phyloP scores from a whole-genome alignment of 75 land plant species.

The Selaginella moellendorffii region DNA sequence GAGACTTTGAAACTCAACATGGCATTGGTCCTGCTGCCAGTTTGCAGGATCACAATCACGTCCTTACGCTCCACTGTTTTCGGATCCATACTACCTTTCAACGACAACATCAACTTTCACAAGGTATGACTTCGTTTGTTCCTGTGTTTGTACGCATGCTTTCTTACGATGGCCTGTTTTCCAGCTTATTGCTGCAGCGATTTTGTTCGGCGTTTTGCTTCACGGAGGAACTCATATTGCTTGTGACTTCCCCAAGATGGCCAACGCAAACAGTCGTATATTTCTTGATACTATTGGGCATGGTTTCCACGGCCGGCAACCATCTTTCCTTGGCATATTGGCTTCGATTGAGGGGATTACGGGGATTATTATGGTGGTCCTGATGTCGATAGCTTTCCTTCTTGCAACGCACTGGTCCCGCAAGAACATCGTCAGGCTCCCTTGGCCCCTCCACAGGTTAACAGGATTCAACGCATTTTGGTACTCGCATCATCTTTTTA shows the following conservation, averaged over 20 bases:
- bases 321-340: conserved; percentile 40
- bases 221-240: conserved; percentile 4
- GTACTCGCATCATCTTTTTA: conserved; percentile 85
- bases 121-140: conserved; percentile 16
- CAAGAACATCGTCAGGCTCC: conserved; percentile 54
- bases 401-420: conserved; percentile 60
- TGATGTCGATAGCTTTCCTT: conserved; percentile 56
- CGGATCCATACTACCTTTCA: conserved; percentile 20
- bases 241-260: conserved; percentile 3
- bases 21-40: conserved; percentile 23
- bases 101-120: conserved; percentile 26
- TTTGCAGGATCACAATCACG: conserved; percentile 23
- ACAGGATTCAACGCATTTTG: conserved; percentile 98
- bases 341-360: conserved; percentile 41
- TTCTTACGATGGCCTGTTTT: neutral
- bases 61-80: conserved; percentile 22
- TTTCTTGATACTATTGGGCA: neutral
- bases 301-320: conserved; percentile 24
- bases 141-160: neutral
- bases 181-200: neutral
- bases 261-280: neutral
- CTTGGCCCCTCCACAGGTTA: conserved; percentile 60
- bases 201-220: neutral
- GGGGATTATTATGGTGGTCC: conserved; percentile 63
- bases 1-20: conserved; percentile 27